Conservation (phyloP, 139 green algal species). For the Yamagishiella unicocca region DNA sequence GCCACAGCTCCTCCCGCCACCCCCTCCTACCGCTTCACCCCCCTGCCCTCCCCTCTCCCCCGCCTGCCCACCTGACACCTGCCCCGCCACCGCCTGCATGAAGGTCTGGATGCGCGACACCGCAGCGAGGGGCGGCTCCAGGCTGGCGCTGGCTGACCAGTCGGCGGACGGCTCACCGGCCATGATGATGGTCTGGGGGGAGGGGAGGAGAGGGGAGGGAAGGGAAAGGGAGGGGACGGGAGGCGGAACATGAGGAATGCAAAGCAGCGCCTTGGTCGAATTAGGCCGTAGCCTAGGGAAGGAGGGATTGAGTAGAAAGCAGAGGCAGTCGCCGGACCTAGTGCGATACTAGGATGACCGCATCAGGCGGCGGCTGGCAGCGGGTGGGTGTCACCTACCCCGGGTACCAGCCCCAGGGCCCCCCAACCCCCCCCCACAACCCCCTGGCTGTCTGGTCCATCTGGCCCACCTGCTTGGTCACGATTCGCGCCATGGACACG, state of each 20-base stretch:
- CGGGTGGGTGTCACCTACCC: neutral
- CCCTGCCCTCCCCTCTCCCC: neutral
- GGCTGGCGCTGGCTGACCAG: neutral
- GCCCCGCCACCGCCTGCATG: conserved; percentile 7
- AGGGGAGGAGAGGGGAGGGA: neutral
- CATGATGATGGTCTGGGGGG: conserved; percentile 32
- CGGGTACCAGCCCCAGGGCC: neutral
- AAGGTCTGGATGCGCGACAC: conserved; percentile 5
- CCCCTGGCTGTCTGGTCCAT: no score
- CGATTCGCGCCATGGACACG: neutral
- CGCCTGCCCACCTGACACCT: neutral
- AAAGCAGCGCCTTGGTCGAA: neutral
- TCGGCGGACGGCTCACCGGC: neutral
- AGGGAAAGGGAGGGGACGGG: neutral
- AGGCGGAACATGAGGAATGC: neutral
- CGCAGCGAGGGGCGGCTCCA: neutral
- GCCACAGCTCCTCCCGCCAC: neutral
- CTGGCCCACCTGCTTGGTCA: conserved; percentile 21
- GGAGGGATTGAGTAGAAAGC: neutral
- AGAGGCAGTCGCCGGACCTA: no score
- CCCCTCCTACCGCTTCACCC: no score
- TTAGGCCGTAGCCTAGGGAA: no score
- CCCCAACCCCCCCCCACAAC: neutral
- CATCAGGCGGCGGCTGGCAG: neutral
- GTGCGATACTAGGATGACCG: no score